These are phyloP conservation scores for Phytophthora citricola DNA, from an alignment of 352 stramenopile genomes.

Conservation along the genomic window DNA sequence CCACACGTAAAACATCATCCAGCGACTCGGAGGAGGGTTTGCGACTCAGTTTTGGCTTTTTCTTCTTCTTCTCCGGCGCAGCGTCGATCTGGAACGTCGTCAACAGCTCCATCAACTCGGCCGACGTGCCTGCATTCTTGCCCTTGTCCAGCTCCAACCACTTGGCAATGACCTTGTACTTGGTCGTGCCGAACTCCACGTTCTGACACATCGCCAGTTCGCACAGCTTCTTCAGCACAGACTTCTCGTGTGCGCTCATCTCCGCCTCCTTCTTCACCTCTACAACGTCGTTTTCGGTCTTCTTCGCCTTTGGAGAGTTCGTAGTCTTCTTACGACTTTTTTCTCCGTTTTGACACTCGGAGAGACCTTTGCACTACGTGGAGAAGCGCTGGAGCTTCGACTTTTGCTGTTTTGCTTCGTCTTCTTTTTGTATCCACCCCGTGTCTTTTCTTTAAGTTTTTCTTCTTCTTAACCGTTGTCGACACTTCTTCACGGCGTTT, in stretches of 20 bases:
- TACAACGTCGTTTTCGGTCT: background rate
- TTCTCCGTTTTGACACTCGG: conserved; percentile 21
- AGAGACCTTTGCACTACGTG: conserved; percentile 19
- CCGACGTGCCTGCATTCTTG: conserved; percentile 45
- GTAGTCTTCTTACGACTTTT: conserved; percentile 15
- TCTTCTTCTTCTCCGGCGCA: conserved; percentile 14
- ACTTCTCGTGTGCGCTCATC: conserved; percentile 19
- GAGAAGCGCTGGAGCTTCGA: conserved; percentile 20
- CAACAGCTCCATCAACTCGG: conserved; percentile 43
- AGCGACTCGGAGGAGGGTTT: conserved; percentile 48
- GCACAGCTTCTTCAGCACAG: conserved; percentile 48
- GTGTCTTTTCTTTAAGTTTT: conserved; percentile 23
- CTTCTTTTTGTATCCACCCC: conserved; percentile 4
- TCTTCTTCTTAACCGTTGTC: conserved; percentile 13
- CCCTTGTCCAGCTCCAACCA: conserved; percentile 65
- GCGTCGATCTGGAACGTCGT: conserved; percentile 20
- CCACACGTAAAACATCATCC: conserved; percentile 45
- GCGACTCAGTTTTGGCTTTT: conserved; percentile 27
- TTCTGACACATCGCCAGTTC: conserved; percentile 46
- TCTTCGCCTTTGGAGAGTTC: conserved; percentile 1
- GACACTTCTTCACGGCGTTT: conserved; percentile 9
- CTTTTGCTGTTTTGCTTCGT: conserved; percentile 24
- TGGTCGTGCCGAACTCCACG: conserved; percentile 45
- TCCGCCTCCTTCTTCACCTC: conserved; percentile 9
- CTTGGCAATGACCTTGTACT: conserved; percentile 54